These are phyloP conservation scores for Suhomyces sp. DNA, from an alignment of 805 yeast genomes.

Conservation along the genomic window DNA sequence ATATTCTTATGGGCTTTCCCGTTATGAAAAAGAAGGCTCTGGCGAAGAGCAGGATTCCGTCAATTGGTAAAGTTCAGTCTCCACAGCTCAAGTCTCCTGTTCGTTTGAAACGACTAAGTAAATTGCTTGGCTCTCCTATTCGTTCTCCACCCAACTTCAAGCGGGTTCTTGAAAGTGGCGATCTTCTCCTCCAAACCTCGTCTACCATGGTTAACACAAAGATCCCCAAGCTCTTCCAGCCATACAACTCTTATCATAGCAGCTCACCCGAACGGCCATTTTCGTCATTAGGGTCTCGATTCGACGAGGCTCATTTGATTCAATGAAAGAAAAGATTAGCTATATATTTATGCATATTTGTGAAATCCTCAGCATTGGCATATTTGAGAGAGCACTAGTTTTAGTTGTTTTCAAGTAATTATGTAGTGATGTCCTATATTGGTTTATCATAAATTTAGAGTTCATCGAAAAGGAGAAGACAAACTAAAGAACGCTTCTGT, in stretches of 20 bases:
- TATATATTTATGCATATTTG: no score
- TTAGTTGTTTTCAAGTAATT: no score
- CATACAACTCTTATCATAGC: constrained; percentile 1
- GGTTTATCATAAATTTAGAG: no score
- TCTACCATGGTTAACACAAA: not conserved
- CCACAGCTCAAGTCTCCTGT: not conserved
- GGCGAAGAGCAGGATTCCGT: constrained; percentile 23
- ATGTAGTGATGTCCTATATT: no score
- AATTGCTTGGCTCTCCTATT: constrained; percentile 1
- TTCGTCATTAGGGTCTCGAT: constrained; percentile 34
- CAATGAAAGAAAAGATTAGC: constrained; percentile 10
- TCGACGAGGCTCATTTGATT: constrained; percentile 29
- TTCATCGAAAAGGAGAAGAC: no score
- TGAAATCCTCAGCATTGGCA: no score
- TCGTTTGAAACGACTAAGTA: not conserved
- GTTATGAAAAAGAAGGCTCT: constrained; percentile 19
- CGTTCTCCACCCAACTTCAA: constrained; percentile 1
- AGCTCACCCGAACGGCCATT: constrained; percentile 36
- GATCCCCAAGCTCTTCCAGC: not conserved
- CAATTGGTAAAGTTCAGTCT: constrained; percentile 28
- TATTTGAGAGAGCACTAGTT: no score
- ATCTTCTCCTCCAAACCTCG: not conserved
- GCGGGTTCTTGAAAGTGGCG: constrained; percentile 4
- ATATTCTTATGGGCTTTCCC: constrained; percentile 19
- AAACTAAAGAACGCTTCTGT: no score